Percentiles rank a stretch among this genome's conserved stretches.
phyloP scores from a whole-genome alignment of 768 basidiomycete genomes.

The Trametopsis cervina region DNA sequence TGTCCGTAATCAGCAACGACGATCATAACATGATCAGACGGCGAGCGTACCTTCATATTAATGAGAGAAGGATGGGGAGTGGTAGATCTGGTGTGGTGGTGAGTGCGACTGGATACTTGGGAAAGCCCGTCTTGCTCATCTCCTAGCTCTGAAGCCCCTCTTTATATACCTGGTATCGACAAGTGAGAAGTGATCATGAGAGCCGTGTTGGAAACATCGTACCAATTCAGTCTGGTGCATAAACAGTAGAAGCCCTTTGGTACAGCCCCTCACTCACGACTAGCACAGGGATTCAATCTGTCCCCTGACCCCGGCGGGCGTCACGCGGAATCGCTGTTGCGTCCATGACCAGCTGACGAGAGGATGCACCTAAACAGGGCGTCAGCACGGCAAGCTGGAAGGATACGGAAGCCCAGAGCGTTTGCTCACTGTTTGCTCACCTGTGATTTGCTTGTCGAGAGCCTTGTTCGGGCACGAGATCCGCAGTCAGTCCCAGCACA shows the following conservation, averaged over 20 bases:
- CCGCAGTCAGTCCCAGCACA: no score
- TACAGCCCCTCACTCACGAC: no score
- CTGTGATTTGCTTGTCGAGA: no score
- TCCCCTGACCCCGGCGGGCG: neutral
- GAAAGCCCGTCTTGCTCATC: neutral
- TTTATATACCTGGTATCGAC: no score
- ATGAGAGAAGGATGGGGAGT: neutral
- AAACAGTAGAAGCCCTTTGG: neutral
- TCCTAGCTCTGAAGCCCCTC: no score
- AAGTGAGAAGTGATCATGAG: no score
- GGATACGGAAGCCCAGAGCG: no score
- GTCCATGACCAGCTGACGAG: neutral
- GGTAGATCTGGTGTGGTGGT: neutral
- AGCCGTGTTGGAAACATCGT: neutral
- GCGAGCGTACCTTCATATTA: slow-evolving; percentile 10
- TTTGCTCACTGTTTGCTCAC: no score
- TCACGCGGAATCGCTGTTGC: neutral
- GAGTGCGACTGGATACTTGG: neutral
- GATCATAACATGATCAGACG: neutral
- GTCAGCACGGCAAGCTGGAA: no score
- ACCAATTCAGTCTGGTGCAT: neutral
- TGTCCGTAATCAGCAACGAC: neutral
- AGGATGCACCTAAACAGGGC: neutral
- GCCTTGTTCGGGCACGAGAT: no score
- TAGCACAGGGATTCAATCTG: neutral